Evolutionary conservation across 345 rosid species (phyloP).

Genomic region (Turnera subulata): DNA sequence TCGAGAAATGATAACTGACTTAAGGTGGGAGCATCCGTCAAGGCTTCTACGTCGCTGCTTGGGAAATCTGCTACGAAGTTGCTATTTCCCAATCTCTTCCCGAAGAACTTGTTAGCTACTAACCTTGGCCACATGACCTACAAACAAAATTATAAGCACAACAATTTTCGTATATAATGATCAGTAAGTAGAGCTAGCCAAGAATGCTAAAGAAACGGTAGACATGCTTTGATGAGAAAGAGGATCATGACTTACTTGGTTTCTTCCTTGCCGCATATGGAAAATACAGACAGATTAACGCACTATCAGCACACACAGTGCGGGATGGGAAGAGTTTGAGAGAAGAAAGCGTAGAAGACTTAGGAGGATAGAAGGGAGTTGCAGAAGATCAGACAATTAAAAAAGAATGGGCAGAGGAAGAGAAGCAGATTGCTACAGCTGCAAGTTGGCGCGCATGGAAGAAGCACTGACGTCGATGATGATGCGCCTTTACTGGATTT

Average conservation of each 20-base stretch:
- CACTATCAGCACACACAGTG: too few relatives aligned
- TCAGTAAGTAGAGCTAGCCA: too few relatives aligned
- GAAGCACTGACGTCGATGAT: conserved; percentile 32
- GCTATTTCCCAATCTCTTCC: conserved; percentile 57
- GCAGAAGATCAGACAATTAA: background rate
- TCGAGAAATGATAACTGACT: conserved; percentile 27
- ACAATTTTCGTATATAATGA: too few relatives aligned
- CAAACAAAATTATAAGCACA: conserved; percentile 1
- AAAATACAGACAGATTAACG: too few relatives aligned
- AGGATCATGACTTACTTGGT: too few relatives aligned
- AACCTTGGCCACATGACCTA: conserved; percentile 81
- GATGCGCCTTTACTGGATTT: conserved; percentile 35
- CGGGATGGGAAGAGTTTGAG: too few relatives aligned
- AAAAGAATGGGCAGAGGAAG: background rate
- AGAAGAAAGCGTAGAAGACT: too few relatives aligned
- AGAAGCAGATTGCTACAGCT: conserved; percentile 1
- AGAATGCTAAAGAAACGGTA: too few relatives aligned
- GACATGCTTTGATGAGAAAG: too few relatives aligned
- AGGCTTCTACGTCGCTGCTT: conserved; percentile 18
- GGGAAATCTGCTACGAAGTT: conserved; percentile 79
- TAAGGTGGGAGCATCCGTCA: conserved; percentile 28
- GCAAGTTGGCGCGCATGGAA: conserved; percentile 46
- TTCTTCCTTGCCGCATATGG: too few relatives aligned
- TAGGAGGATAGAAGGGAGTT: too few relatives aligned
- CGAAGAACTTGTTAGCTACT: conserved; percentile 62